Conservation (phyloP, 441 rosid genomes). For the Euphorbia celastroides region DNA sequence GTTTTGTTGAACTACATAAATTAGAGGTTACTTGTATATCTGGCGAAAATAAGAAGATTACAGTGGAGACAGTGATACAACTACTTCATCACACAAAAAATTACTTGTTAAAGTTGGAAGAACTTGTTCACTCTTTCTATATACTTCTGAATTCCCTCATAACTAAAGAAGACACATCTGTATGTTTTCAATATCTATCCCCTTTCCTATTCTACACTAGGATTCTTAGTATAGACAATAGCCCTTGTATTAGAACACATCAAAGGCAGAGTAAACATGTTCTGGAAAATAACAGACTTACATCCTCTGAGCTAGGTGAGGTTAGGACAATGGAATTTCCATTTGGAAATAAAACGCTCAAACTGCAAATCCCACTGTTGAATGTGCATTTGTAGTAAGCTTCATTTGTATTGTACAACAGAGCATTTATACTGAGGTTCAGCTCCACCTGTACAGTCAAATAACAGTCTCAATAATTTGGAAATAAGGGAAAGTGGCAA, state of each 20-base stretch:
- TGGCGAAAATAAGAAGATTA: not conserved
- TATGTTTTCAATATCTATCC: not conserved
- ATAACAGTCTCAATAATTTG: conserved; percentile 5
- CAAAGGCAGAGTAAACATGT: not conserved
- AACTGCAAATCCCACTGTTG: conserved; percentile 41
- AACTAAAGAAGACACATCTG: not conserved
- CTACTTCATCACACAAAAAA: not conserved
- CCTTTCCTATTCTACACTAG: not conserved
- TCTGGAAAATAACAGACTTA: conserved; percentile 24
- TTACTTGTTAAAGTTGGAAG: not conserved
- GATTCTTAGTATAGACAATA: not conserved
- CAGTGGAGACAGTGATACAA: conserved; percentile 3
- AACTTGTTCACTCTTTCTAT: not conserved
- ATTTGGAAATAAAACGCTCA: conserved; percentile 52
- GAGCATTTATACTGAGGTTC: conserved; percentile 45
- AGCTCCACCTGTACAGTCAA: conserved; percentile 56
- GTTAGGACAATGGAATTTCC: conserved; percentile 65
- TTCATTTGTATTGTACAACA: conserved; percentile 62
- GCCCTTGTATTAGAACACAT: not conserved
- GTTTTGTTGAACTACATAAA: not conserved
- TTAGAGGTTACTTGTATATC: conserved; percentile 1
- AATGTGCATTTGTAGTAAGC: conserved; percentile 81
- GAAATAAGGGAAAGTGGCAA: conserved; percentile 1
- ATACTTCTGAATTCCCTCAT: not conserved
- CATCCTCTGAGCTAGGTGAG: conserved; percentile 62